A percentile compares a stretch with the other conserved stretches of the same genome.
Conservation (phyloP, 805 yeast species). For the Kodamaea kaohsiungensis region DNA sequence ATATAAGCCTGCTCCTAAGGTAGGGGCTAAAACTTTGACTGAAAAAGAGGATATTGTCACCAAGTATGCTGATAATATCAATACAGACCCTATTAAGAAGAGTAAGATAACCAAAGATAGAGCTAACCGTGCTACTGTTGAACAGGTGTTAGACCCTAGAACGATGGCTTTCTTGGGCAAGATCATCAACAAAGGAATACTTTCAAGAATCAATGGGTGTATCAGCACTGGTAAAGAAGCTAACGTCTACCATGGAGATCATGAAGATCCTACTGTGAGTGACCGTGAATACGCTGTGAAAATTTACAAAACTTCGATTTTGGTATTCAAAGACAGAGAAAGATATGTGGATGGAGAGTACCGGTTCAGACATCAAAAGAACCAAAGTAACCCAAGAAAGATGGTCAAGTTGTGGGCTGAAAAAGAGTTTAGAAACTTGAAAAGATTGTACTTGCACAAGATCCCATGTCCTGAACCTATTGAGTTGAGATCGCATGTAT, state of each 20-base stretch:
- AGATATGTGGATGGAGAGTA: constrained; percentile 95
- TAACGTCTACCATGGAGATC: constrained; percentile 78
- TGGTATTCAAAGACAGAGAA: constrained; percentile 96
- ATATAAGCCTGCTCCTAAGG: background rate
- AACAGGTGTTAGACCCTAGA: constrained; percentile 94
- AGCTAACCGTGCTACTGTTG: constrained; percentile 94
- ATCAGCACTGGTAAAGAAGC: constrained; percentile 98
- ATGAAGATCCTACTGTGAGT: constrained; percentile 50
- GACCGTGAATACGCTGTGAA: constrained; percentile 78
- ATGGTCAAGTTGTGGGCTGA: constrained; percentile 99
- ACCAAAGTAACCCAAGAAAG: constrained; percentile 89
- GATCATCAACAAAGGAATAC: constrained; percentile 78
- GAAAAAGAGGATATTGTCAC: constrained; percentile 51
- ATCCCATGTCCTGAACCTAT: constrained; percentile 94
- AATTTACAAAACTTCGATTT: constrained; percentile 91
- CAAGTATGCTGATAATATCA: constrained; percentile 65
- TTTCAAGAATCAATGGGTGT: constrained; percentile 89
- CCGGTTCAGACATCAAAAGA: constrained; percentile 82
- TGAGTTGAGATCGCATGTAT: constrained; percentile 83
- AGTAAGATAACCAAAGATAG: constrained; percentile 71
- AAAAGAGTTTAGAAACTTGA: constrained; percentile 91
- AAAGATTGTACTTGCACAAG: constrained; percentile 73
- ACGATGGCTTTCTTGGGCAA: constrained; percentile 82
- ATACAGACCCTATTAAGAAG: constrained; percentile 58
- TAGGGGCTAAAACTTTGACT: constrained; percentile 26